phyloP scores from a whole-genome alignment of 1,284 basidiomycete species.

The Sutorius eximius region DNA sequence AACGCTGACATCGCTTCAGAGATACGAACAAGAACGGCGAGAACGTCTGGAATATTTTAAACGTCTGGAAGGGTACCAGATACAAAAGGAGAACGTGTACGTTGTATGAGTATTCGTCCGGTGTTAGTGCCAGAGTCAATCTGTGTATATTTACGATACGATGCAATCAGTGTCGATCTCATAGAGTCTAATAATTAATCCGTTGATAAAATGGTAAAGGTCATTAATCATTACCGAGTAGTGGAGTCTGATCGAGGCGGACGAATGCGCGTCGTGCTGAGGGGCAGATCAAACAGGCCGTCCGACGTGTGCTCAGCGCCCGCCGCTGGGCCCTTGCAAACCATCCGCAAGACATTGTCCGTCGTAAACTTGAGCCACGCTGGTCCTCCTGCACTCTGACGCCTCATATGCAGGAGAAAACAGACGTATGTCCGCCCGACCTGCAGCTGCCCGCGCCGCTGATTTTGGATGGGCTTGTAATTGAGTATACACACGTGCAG shows the following conservation, averaged over 20 bases:
- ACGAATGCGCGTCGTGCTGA: slow-evolving; percentile 13
- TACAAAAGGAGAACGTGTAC: slow-evolving; percentile 61
- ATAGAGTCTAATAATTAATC: neutral
- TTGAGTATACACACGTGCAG: slow-evolving; percentile 28
- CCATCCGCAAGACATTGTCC: slow-evolving; percentile 22
- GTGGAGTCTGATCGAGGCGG: slow-evolving; percentile 10
- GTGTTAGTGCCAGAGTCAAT: slow-evolving; percentile 2
- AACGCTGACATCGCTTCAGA: slow-evolving; percentile 31
- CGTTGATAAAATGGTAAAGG: neutral
- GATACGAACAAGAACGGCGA: slow-evolving; percentile 45
- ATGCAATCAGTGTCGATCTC: neutral
- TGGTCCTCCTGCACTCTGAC: slow-evolving; percentile 1
- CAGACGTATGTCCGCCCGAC: slow-evolving; percentile 23
- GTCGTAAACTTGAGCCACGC: slow-evolving; percentile 30
- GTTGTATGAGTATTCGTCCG: slow-evolving; percentile 43
- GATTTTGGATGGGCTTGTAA: slow-evolving; percentile 9
- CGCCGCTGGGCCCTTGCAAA: slow-evolving; percentile 5
- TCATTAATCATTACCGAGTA: neutral
- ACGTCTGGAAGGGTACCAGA: slow-evolving; percentile 50
- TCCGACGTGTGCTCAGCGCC: neutral
- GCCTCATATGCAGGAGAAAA: slow-evolving; percentile 21
- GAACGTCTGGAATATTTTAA: slow-evolving; percentile 59
- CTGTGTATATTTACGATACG: slow-evolving; percentile 13
- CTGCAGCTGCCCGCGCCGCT: slow-evolving; percentile 9
- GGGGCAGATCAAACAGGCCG: slow-evolving; percentile 8